Conservation (phyloP, 495 filamentous ascomycete species). For the Lophium mytilinum region DNA sequence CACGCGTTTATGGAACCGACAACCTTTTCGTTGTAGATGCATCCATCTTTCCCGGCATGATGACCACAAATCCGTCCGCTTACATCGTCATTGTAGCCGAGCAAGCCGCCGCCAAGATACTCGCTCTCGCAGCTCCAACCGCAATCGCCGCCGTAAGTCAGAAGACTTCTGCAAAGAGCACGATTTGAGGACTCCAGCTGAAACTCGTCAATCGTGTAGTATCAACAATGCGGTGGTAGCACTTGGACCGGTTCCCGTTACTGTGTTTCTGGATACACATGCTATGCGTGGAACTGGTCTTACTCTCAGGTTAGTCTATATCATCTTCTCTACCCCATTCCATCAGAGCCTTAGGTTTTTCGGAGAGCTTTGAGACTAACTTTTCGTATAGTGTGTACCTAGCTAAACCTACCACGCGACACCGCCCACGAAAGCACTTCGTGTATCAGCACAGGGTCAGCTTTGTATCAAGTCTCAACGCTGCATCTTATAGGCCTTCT, state of each 20-base stretch:
- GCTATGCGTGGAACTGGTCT: slow-evolving; percentile 34
- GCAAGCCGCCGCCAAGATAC: slow-evolving; percentile 47
- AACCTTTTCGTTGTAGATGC: slow-evolving; percentile 61
- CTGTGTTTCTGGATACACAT: slow-evolving; percentile 32
- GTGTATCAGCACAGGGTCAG: no score
- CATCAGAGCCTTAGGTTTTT: no score
- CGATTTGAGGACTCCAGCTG: neutral
- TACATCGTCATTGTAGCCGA: slow-evolving; percentile 54
- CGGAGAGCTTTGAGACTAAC: no score
- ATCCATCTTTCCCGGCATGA: slow-evolving; percentile 51
- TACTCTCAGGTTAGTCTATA: slow-evolving; percentile 28
- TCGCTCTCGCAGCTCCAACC: slow-evolving; percentile 33
- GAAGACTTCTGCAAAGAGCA: neutral
- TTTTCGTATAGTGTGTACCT: no score
- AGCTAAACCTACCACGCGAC: no score
- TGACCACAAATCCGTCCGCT: slow-evolving; percentile 51
- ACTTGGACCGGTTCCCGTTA: slow-evolving; percentile 33
- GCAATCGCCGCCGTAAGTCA: neutral
- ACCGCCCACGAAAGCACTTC: no score
- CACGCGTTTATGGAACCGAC: slow-evolving; percentile 62
- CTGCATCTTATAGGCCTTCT: no score
- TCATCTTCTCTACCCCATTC: neutral
- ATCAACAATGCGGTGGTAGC: slow-evolving; percentile 41
- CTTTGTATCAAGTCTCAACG: no score
- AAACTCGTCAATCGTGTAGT: slow-evolving; percentile 6